A percentile compares a stretch with the other conserved stretches of the same genome.
These are phyloP conservation scores for Amanita brunnescens DNA, from an alignment of 768 basidiomycete species.

Conservation along the genomic window DNA sequence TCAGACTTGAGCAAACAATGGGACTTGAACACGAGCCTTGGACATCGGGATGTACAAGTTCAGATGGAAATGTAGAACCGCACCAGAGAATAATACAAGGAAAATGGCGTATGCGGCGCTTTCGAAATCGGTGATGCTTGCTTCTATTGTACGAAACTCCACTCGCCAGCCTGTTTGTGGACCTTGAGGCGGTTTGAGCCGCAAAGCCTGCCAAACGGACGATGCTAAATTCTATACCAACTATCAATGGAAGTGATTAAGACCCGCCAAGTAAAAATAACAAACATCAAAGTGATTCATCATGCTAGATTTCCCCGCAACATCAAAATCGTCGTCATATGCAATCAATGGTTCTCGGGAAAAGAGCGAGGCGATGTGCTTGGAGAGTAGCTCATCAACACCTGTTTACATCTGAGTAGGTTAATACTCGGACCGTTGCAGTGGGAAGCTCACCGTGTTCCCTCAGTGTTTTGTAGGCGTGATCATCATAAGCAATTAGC, in stretches of 20 bases:
- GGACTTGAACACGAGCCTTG: not conserved
- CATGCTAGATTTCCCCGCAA: not conserved
- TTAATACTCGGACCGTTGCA: not conserved
- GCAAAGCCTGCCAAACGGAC: conserved; percentile 6
- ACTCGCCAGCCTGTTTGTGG: conserved; percentile 7
- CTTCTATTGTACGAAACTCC: conserved; percentile 8
- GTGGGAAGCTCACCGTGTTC: conserved; percentile 1
- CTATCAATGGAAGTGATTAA: not conserved
- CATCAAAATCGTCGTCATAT: not conserved
- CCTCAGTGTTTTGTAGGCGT: conserved; percentile 1
- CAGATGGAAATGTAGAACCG: conserved; percentile 9
- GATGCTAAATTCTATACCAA: conserved; percentile 3
- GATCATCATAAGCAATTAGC: not conserved
- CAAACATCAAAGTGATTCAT: conserved; percentile 5
- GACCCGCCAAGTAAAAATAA: not conserved
- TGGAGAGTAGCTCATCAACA: conserved; percentile 7
- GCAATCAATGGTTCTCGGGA: conserved; percentile 5
- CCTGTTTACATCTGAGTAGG: not conserved
- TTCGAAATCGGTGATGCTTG: conserved; percentile 10
- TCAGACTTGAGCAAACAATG: not conserved
- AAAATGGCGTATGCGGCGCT: conserved; percentile 9
- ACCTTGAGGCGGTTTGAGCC: conserved; percentile 5
- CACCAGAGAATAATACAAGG: conserved; percentile 5
- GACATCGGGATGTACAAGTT: conserved; percentile 9
- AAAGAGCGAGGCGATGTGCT: conserved; percentile 5